Evolutionary conservation across 2,329 filamentous ascomycete genomes (phyloP), one percentile per base, ranked within the genome.

Genomic region (Exophiala viscosa): DNA sequence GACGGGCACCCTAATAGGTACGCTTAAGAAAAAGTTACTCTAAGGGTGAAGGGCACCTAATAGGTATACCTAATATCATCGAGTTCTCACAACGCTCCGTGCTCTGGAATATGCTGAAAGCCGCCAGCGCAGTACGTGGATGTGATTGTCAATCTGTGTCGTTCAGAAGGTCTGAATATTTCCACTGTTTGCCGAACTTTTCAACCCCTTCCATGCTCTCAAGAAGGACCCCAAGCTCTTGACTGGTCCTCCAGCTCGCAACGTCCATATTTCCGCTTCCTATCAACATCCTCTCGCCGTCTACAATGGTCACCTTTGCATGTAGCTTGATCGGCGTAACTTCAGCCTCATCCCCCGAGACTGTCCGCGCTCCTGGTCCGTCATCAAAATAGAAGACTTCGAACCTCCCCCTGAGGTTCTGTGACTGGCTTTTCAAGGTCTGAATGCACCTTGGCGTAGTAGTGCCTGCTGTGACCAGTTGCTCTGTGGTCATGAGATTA

Each of bases 201-300:
- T 54, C 52, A 7, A 73, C 73, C 34, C 79, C 60, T 0, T 67
- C 65, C 6, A 49, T 60, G 3, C 71, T 73, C 46, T 78, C 76
- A 39, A 83, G 73, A 1, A 76, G 77, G 33, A 93, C 73, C 1
- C 88, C 88, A 17, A 93, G 72, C 70, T 95, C 89, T 69, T 93
- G 89, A 67, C 87, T 91, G 4, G 89, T 93, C 69, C 82, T 91
- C 87, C 87, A 93, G 65, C 87, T 91, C 6, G 89, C 88, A 1
- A 88, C 80, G 69, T 95, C 89, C 77, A 91, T 82, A 66, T 95
- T 95, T 1, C 88, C 88, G 14, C 87, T 91, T 0, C 89, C 89
- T 2, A 93, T 71, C 1, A 93, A 76, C 1, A 85, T 74, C 15
- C 83, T 81, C 55, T 83, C 75, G 1, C 76, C 75, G 66, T 95